phyloP scores from a whole-genome alignment of 176 grass and related monocot species.

The Triticum urartu region DNA sequence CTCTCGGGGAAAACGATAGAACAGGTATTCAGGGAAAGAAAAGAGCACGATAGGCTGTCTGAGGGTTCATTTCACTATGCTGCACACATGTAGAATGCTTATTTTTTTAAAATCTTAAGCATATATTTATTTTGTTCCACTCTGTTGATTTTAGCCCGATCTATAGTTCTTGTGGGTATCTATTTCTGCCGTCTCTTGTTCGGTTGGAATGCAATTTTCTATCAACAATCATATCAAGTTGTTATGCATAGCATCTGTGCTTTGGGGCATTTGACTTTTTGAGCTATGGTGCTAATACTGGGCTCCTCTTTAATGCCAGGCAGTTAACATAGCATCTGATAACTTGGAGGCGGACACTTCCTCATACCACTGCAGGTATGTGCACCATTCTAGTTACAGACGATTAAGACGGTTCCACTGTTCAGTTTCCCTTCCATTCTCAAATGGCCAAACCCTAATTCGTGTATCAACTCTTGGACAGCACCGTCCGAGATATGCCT shows the following conservation, averaged over 20 bases:
- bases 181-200: not conserved
- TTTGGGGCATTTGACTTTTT: not conserved
- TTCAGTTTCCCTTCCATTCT: not conserved
- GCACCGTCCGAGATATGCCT: constrained; percentile 69
- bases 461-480: constrained; percentile 24
- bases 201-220: not conserved
- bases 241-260: not conserved
- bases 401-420: not conserved
- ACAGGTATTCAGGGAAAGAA: not conserved
- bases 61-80: not conserved
- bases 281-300: constrained; percentile 16
- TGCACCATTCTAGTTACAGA: constrained; percentile 13
- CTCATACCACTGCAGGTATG: constrained; percentile 96
- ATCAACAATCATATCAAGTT: not conserved
- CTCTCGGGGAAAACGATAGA: not conserved
- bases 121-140: not conserved
- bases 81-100: not conserved
- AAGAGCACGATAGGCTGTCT: not conserved
- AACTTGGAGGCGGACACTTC: constrained; percentile 77
- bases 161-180: not conserved
- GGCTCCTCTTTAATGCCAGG: constrained; percentile 38
- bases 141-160: not conserved
- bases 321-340: constrained; percentile 55
- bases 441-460: not conserved
- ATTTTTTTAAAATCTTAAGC: not conserved